Evolutionary conservation across 225 moss, liverwort and hornwort species (phyloP).

Genomic region (Bryoerythrophyllum caledonicum): DNA sequence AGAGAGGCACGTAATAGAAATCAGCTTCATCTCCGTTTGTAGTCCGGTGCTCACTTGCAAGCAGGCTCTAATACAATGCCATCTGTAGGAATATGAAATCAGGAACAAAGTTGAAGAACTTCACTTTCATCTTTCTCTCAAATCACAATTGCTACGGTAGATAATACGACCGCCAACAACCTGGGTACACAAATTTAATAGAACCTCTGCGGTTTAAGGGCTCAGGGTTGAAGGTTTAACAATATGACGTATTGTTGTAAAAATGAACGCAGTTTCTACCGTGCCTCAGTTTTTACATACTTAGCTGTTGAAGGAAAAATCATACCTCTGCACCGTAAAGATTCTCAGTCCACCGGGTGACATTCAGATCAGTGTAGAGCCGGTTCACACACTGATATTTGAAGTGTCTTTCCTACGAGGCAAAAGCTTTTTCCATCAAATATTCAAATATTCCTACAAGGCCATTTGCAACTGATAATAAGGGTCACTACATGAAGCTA

Average conservation of each 20-base stretch:
- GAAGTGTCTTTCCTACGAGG: constrained; percentile 61
- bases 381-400: constrained; percentile 57
- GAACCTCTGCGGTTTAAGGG: neutral
- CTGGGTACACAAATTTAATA: neutral
- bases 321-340: constrained; percentile 73
- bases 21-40: constrained; percentile 74
- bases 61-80: constrained; percentile 66
- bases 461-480: too few relatives aligned
- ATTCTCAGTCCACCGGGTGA: constrained; percentile 51
- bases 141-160: neutral
- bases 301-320: neutral
- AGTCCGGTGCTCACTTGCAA: constrained; percentile 66
- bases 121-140: too few relatives aligned
- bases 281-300: too few relatives aligned
- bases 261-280: neutral
- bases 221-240: too few relatives aligned
- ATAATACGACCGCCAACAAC: neutral
- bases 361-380: constrained; percentile 43
- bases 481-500: too few relatives aligned
- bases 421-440: too few relatives aligned
- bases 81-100: too few relatives aligned
- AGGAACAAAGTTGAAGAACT: constrained; percentile 15
- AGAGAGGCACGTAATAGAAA: constrained; percentile 73
- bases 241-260: too few relatives aligned
- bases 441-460: too few relatives aligned